Evolutionary conservation across 2,329 filamentous ascomycete genomes (phyloP).

Genomic region (Elsinoe necatrix): DNA sequence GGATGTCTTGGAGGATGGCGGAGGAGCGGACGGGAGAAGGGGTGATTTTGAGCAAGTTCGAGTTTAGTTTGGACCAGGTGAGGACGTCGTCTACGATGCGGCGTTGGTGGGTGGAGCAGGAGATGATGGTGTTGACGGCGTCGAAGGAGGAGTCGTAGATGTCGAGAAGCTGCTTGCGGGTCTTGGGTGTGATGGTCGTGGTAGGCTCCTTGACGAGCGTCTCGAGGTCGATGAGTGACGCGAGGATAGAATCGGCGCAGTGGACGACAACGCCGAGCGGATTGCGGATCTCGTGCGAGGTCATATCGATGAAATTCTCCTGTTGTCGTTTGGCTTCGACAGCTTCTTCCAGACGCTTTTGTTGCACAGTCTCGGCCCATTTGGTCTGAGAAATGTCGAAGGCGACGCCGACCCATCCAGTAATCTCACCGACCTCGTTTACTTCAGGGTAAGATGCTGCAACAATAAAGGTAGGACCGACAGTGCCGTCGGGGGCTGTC

Average conservation of each 20-base stretch:
- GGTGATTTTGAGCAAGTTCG: conserved; percentile 32
- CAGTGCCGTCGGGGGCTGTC: conserved; percentile 20
- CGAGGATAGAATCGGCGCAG: conserved; percentile 19
- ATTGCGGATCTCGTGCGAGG: conserved; percentile 17
- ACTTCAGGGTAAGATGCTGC: conserved; percentile 21
- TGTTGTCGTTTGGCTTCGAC: conserved; percentile 19
- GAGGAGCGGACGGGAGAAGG: conserved; percentile 20
- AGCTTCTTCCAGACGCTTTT: conserved; percentile 27
- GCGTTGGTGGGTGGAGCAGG: conserved; percentile 41
- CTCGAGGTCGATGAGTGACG: conserved; percentile 16
- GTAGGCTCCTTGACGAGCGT: conserved; percentile 4
- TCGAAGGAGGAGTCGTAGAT: conserved; percentile 27
- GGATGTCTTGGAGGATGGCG: conserved; percentile 23
- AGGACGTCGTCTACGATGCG: conserved; percentile 41
- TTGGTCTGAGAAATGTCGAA: conserved; percentile 40
- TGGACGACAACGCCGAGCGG: conserved; percentile 18
- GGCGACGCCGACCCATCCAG: conserved; percentile 36
- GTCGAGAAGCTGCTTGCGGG: conserved; percentile 23
- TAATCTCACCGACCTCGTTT: conserved; percentile 28
- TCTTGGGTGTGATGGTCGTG: not conserved
- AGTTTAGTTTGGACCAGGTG: conserved; percentile 39
- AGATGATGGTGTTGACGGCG: conserved; percentile 36
- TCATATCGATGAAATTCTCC: conserved; percentile 17
- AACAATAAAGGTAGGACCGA: conserved; percentile 19
- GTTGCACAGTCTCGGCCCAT: conserved; percentile 36